Evolutionary conservation across 768 basidiomycete species (phyloP).

Genomic region (Suillus americanus): DNA sequence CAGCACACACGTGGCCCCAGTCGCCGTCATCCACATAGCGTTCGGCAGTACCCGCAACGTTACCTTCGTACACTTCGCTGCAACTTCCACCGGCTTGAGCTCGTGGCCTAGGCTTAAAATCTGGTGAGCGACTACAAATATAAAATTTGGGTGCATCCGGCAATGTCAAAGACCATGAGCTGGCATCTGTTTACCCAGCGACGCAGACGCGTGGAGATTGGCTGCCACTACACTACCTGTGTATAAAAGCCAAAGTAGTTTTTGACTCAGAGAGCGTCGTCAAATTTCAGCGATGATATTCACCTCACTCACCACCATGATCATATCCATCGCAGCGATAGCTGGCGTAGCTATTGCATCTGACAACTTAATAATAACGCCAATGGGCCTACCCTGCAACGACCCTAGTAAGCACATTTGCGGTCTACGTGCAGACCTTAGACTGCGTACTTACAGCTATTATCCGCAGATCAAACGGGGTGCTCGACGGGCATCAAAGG

Average conservation of each 20-base stretch:
- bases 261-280: background rate
- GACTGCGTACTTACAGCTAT: background rate
- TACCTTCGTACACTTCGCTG: no score
- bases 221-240: background rate
- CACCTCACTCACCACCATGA: background rate
- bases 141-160: no score
- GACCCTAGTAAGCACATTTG: background rate
- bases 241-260: background rate
- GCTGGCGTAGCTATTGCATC: background rate
- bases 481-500: background rate
- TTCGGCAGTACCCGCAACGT: no score
- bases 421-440: background rate
- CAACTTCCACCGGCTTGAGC: no score
- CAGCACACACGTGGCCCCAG: no score
- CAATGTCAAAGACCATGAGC: background rate
- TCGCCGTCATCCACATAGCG: no score
- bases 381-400: background rate
- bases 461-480: background rate
- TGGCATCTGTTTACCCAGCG: background rate
- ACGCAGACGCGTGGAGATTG: background rate
- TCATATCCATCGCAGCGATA: background rate
- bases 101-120: no score
- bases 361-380: background rate
- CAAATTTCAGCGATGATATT: background rate
- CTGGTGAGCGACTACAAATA: no score